Conservation (phyloP, 192 early-diverging fungal species). For the Helicostylum pulchrum region DNA sequence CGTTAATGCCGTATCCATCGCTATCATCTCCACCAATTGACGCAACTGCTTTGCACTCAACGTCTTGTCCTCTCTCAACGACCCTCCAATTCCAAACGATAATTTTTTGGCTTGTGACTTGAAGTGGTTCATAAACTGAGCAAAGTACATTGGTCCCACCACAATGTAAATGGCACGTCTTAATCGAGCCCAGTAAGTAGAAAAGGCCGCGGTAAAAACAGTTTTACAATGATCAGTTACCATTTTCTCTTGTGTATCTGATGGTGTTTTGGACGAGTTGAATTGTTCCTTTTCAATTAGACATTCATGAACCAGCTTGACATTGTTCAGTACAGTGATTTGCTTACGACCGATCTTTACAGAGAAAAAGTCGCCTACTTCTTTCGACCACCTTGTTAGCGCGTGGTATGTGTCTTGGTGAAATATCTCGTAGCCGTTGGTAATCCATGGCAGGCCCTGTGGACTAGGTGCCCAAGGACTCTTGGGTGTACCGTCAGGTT, state of each 20-base stretch:
- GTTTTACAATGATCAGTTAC: conserved; percentile 27
- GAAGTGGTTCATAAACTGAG: conserved; percentile 3
- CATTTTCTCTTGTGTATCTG: conserved; percentile 15
- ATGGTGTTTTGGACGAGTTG: conserved; percentile 19
- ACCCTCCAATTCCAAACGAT: neutral
- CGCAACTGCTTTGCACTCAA: conserved; percentile 13
- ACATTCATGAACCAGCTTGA: conserved; percentile 11
- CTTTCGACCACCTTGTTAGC: conserved; percentile 24
- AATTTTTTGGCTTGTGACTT: conserved; percentile 23
- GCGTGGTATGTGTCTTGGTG: neutral
- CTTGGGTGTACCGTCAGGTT: conserved; percentile 26
- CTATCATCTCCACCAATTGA: conserved; percentile 26
- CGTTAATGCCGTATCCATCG: conserved; percentile 19
- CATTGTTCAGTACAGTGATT: conserved; percentile 25
- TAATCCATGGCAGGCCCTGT: conserved; percentile 8
- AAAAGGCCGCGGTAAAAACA: conserved; percentile 29
- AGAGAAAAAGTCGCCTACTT: conserved; percentile 18
- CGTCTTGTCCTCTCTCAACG: neutral
- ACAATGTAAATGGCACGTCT: conserved; percentile 19
- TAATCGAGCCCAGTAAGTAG: conserved; percentile 22
- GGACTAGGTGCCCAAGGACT: conserved; percentile 25
- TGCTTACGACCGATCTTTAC: conserved; percentile 26
- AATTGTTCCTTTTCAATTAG: conserved; percentile 27
- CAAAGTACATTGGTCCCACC: neutral
- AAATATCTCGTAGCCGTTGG: conserved; percentile 16